Conservation (phyloP, 108 stramenopile genomes). For the Mediolabrus comicus region DNA sequence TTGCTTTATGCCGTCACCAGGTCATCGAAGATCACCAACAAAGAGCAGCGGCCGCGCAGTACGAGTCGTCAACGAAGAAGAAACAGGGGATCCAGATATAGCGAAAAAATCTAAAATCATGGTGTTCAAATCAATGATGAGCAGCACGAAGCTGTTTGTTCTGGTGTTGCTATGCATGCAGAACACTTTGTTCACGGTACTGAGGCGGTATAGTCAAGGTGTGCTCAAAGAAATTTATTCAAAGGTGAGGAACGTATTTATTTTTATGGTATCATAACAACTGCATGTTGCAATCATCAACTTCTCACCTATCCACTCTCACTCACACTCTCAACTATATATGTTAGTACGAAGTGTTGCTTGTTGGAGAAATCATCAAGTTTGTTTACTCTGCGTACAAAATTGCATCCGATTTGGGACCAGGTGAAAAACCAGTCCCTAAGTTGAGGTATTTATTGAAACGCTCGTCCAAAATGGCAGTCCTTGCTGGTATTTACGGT, state of each 20-base stretch:
- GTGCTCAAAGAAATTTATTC: slow-evolving; percentile 82
- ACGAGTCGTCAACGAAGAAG: not conserved
- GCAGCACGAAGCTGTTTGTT: slow-evolving; percentile 65
- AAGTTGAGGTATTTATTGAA: slow-evolving; percentile 56
- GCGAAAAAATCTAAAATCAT: slow-evolving; percentile 19
- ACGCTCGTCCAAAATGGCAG: slow-evolving; percentile 83
- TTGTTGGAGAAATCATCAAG: slow-evolving; percentile 80
- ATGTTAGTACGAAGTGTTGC: slow-evolving; percentile 83
- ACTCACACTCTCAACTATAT: too few relatives aligned
- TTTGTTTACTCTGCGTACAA: slow-evolving; percentile 67
- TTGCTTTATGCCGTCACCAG: too few relatives aligned
- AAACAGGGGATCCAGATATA: not conserved
- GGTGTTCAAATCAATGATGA: slow-evolving; percentile 43
- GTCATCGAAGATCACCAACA: not conserved
- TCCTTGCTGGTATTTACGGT: slow-evolving; percentile 86
- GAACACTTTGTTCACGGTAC: slow-evolving; percentile 85
- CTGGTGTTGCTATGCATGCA: slow-evolving; percentile 75
- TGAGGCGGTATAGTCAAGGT: slow-evolving; percentile 83
- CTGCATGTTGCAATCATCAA: too few relatives aligned
- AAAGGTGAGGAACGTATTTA: slow-evolving; percentile 73
- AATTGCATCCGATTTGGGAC: slow-evolving; percentile 42
- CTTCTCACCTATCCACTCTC: not conserved
- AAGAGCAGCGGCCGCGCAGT: not conserved
- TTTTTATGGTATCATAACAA: too few relatives aligned
- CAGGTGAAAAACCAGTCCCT: slow-evolving; percentile 13